Percentiles rank a stretch among this genome's conserved stretches.
phyloP scores from a whole-genome alignment of 495 filamentous ascomycete species.

The Trypethelium eluteriae region DNA sequence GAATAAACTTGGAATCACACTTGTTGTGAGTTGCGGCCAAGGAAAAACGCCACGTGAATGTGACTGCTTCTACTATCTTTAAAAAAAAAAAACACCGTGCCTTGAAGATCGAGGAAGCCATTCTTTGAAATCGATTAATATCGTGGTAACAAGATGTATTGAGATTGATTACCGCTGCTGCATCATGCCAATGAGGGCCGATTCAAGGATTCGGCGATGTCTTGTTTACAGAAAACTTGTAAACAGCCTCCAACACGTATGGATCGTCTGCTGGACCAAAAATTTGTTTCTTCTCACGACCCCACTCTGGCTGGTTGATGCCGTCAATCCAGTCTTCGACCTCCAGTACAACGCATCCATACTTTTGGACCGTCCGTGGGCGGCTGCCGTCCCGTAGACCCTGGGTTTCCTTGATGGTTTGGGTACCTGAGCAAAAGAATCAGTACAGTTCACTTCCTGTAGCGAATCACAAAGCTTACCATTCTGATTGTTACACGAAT shows the following conservation, averaged over 20 bases:
- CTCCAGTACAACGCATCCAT: constrained; percentile 53
- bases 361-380: constrained; percentile 43
- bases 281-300: constrained; percentile 30
- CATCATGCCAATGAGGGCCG: too few species aligned
- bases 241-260: constrained; percentile 33
- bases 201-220: constrained; percentile 6
- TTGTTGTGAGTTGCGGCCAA: too few species aligned
- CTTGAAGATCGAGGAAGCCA: too few species aligned
- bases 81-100: too few species aligned
- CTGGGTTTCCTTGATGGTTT: constrained; percentile 36
- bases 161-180: too few species aligned
- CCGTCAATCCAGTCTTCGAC: constrained; percentile 36
- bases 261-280: constrained; percentile 33
- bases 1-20: too few species aligned
- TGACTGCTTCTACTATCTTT: too few species aligned
- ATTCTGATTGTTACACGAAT: constrained; percentile 64
- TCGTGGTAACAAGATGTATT: too few species aligned
- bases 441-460: neutral
- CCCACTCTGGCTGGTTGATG: constrained; percentile 38
- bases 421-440: constrained; percentile 22
- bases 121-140: too few species aligned
- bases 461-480: constrained; percentile 29
- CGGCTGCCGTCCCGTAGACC: constrained; percentile 27
- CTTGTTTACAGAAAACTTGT: constrained; percentile 31
- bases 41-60: too few species aligned